These are phyloP conservation scores for Senecio squalidus DNA, from an alignment of 140 eudicot genomes.

Conservation along the genomic window DNA sequence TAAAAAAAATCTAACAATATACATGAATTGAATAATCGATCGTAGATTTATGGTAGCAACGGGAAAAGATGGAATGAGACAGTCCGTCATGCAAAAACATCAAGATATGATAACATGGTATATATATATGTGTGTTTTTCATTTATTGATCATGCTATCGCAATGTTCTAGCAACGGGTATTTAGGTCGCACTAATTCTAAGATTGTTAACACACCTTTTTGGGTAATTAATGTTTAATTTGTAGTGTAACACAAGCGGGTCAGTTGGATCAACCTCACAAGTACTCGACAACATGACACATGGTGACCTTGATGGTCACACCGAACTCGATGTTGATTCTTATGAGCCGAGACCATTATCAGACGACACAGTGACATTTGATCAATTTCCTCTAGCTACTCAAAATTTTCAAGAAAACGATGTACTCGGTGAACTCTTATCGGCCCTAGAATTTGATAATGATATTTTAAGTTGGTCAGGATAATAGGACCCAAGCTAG, in stretches of 20 bases:
- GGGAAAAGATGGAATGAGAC: slow-evolving; percentile 11
- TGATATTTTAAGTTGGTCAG: too few species aligned
- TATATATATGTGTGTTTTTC: not conserved
- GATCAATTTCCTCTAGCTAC: not conserved
- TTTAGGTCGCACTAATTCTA: not conserved
- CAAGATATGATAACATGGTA: not conserved
- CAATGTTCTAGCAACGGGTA: not conserved
- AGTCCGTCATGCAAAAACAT: slow-evolving; percentile 6
- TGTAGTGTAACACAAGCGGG: not conserved
- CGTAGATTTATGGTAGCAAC: slow-evolving; percentile 4
- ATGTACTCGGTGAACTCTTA: too few species aligned
- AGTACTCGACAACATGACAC: not conserved
- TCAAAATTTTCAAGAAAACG: not conserved
- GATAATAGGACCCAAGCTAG: too few species aligned
- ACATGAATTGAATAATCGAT: not conserved
- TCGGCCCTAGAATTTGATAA: too few species aligned
- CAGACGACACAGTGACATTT: not conserved
- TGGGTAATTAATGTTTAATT: not conserved
- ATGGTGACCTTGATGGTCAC: not conserved
- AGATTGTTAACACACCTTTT: not conserved
- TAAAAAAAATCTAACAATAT: not conserved
- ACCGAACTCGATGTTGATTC: not conserved
- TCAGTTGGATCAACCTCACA: slow-evolving; percentile 4
- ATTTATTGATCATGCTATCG: not conserved
- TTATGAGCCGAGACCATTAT: slow-evolving; percentile 6